phyloP scores from a whole-genome alignment of 768 basidiomycete species.

The Candolleomyces eurysporus region DNA sequence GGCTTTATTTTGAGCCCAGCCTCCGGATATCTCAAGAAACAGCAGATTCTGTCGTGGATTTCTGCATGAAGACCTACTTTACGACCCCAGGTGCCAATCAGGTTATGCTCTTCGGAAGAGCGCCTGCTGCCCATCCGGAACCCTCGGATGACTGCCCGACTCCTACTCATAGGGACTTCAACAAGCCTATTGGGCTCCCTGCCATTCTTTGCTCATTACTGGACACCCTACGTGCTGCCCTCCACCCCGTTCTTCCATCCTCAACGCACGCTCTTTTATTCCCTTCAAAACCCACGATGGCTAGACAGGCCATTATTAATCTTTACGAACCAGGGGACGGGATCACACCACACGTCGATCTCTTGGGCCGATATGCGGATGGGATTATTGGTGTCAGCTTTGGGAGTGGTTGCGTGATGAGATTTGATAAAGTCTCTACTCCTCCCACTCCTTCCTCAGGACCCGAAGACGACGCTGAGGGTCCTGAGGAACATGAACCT shows the following conservation, averaged over 20 bases:
- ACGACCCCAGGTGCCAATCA: slow-evolving; percentile 57
- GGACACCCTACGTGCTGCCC: slow-evolving; percentile 41
- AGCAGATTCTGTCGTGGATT: slow-evolving; percentile 44
- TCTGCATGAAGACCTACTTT: slow-evolving; percentile 62
- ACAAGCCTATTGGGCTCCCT: slow-evolving; percentile 48
- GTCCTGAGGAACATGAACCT: neutral
- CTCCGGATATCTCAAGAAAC: slow-evolving; percentile 50
- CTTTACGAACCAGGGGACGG: slow-evolving; percentile 88
- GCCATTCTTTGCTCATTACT: slow-evolving; percentile 54
- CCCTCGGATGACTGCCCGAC: slow-evolving; percentile 5
- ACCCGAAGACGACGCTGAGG: slow-evolving; percentile 1
- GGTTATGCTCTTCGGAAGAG: slow-evolving; percentile 78
- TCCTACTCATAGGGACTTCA: too few species aligned
- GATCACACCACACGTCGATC: slow-evolving; percentile 85
- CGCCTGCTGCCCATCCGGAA: slow-evolving; percentile 9
- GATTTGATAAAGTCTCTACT: slow-evolving; percentile 43
- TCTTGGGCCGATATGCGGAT: slow-evolving; percentile 80
- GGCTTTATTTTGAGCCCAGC: slow-evolving; percentile 59
- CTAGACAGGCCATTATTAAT: slow-evolving; percentile 88
- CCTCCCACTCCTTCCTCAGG: too few species aligned
- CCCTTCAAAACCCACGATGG: slow-evolving; percentile 42
- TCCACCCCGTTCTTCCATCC: slow-evolving; percentile 49
- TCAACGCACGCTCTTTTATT: slow-evolving; percentile 60
- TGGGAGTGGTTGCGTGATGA: slow-evolving; percentile 78
- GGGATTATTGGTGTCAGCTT: slow-evolving; percentile 89